Evolutionary conservation across 1,284 basidiomycete species (phyloP).

Genomic region (Inonotus obliquus): DNA sequence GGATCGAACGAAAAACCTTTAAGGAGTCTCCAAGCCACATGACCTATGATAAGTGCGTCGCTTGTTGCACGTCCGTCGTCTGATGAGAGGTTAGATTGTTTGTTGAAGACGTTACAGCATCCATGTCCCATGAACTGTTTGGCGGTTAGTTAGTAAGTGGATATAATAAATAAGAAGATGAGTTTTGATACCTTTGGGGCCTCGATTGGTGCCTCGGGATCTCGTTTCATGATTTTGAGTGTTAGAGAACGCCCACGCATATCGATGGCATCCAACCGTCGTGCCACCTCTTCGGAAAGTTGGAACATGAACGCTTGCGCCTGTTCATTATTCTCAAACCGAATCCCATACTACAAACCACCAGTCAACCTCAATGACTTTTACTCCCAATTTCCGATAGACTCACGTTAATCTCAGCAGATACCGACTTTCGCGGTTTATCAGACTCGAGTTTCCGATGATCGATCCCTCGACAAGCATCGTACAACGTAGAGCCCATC

Average conservation of each 20-base stretch:
- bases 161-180: not conserved
- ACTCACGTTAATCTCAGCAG: conserved; percentile 87
- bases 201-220: conserved; percentile 84
- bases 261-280: conserved; percentile 60
- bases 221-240: conserved; percentile 86
- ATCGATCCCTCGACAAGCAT: conserved; percentile 82
- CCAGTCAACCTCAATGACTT: conserved; percentile 6
- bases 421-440: conserved; percentile 82
- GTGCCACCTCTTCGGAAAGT: conserved; percentile 74
- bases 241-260: conserved; percentile 73
- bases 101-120: conserved; percentile 78
- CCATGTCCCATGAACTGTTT: conserved; percentile 90
- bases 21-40: conserved; percentile 77
- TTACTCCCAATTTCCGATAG: conserved; percentile 20
- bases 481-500: conserved; percentile 81
- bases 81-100: conserved; percentile 58
- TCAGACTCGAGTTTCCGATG: conserved; percentile 75
- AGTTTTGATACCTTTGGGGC: conserved; percentile 71
- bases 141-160: conserved; percentile 5
- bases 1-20: conserved; percentile 74
- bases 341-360: conserved; percentile 79
- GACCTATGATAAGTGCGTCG: conserved; percentile 66
- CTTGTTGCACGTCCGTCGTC: conserved; percentile 66
- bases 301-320: conserved; percentile 74
- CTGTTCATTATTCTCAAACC: conserved; percentile 80